Evolutionary conservation across 345 rosid genomes (phyloP), one percentile per base, ranked within the genome.

Genomic region (Linum trigynum): DNA sequence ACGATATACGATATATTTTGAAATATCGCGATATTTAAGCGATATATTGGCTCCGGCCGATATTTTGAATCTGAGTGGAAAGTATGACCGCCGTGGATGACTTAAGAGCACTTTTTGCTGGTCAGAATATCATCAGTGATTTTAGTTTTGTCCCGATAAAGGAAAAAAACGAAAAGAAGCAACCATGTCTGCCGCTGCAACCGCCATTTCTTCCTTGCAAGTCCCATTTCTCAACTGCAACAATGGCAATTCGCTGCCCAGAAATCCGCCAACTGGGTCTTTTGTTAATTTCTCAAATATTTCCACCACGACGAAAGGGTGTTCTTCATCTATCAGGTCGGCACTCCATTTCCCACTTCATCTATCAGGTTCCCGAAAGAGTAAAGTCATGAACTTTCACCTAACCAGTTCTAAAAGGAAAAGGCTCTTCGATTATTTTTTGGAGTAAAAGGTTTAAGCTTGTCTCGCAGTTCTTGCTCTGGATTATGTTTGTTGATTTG

Each of bases 241-340:
- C 32, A 23, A 62, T 67, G 72, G 69, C 65, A 42, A 42, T 62
- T 61, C 15, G 23, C 59, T 37, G 37, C 71, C 66, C 41, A 71
- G 67, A 57, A 59, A 48, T 57, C 59, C 71, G 57, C 32, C 32
- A 23, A 23, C 32, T 23, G 32, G 32, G 32, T 23, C 32, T 0
- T 23, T 23, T 23, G 32, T 23, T 23, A 23, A 23, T 23, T 23
- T 23, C 0, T 23, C 32, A 23, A 23, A 23, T 23, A 23, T 23
- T 23, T 23, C 32, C 32, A 23, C 1, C 32, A 23, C 32, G 32
- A 23, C 75, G 1, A 67, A 65, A 64, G 57, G 63, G 41, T 68
- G 32, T 23, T 0, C 71, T 67, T 36, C 39, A 36, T 57, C 16
- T 65, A 62, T 74, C 45, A 71, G 80, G 80, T 76, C 41, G 40